Evolutionary conservation across 352 stramenopile genomes (phyloP).

Genomic region (Globisporangium yorkense): DNA sequence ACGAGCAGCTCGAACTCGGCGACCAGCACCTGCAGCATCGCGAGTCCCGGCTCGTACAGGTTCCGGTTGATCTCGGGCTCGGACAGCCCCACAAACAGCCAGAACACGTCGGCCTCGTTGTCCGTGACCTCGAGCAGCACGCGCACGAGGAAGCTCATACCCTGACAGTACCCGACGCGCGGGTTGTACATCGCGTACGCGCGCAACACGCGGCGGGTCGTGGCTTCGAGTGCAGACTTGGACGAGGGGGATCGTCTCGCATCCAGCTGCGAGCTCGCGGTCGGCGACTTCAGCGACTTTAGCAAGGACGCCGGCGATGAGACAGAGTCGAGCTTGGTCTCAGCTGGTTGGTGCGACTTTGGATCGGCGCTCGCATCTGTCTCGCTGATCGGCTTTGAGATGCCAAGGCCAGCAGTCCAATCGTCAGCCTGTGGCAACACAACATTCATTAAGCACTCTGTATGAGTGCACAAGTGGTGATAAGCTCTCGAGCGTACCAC

Average conservation of each 20-base stretch:
- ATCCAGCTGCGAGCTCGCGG: neutral
- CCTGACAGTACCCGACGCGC: slow-evolving; percentile 79
- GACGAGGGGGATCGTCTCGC: neutral
- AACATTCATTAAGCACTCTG: neutral
- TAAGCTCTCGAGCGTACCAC: slow-evolving; percentile 8
- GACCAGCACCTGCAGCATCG: slow-evolving; percentile 59
- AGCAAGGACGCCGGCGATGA: neutral
- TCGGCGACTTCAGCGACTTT: neutral
- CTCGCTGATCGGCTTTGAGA: neutral
- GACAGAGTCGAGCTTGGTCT: neutral
- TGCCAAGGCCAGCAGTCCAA: slow-evolving; percentile 1
- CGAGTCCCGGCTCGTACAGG: slow-evolving; percentile 72
- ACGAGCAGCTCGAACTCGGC: slow-evolving; percentile 61
- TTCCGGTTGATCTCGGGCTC: slow-evolving; percentile 69
- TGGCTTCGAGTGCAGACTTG: slow-evolving; percentile 32
- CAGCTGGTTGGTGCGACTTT: neutral
- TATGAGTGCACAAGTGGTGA: neutral
- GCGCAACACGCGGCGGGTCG: slow-evolving; percentile 69
- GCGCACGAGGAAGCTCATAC: slow-evolving; percentile 82
- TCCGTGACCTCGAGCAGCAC: slow-evolving; percentile 61
- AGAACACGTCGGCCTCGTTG: slow-evolving; percentile 75
- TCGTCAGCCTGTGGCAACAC: slow-evolving; percentile 8
- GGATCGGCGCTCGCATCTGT: neutral
- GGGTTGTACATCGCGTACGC: slow-evolving; percentile 82
- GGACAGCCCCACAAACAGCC: slow-evolving; percentile 73